Evolutionary conservation across 23 red algal species (phyloP).

Genomic region (Gracilaria caudata): DNA sequence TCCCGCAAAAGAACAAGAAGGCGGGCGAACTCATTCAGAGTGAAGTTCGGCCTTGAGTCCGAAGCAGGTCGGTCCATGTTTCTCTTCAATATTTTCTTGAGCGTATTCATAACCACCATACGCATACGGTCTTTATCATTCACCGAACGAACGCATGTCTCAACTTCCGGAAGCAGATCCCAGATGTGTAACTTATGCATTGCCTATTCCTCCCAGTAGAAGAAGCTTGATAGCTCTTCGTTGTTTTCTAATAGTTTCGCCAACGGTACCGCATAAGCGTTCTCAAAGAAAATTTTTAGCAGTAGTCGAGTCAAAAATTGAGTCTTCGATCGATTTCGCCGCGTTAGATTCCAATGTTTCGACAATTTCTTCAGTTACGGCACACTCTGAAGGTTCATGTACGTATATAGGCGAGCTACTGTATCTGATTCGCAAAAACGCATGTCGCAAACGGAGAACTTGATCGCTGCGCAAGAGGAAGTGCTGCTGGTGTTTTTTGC

Average conservation of each 20-base stretch:
- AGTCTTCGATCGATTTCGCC: not conserved
- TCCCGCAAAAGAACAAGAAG: not conserved
- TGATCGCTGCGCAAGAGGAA: no score
- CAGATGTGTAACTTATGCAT: not conserved
- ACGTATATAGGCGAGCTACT: not conserved
- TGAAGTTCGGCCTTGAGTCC: not conserved
- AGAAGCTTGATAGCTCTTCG: not conserved
- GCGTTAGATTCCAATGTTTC: not conserved
- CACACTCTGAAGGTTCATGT: not conserved
- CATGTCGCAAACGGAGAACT: no score
- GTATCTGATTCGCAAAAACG: no score
- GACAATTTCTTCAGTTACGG: not conserved
- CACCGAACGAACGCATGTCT: not conserved
- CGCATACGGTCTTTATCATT: not conserved
- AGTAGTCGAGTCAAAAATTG: not conserved
- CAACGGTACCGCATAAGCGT: not conserved
- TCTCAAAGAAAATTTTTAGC: not conserved
- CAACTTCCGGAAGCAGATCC: not conserved
- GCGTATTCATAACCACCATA: not conserved
- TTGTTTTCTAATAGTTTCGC: not conserved
- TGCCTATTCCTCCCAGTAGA: not conserved
- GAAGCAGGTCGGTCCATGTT: not conserved
- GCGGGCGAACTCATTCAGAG: not conserved
- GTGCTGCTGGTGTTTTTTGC: no score
- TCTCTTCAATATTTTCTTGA: not conserved